Percentiles rank a stretch among this genome's conserved stretches.
These are phyloP conservation scores for Fusarium sp. DNA, from an alignment of 2,329 filamentous ascomycete species.

Conservation along the genomic window DNA sequence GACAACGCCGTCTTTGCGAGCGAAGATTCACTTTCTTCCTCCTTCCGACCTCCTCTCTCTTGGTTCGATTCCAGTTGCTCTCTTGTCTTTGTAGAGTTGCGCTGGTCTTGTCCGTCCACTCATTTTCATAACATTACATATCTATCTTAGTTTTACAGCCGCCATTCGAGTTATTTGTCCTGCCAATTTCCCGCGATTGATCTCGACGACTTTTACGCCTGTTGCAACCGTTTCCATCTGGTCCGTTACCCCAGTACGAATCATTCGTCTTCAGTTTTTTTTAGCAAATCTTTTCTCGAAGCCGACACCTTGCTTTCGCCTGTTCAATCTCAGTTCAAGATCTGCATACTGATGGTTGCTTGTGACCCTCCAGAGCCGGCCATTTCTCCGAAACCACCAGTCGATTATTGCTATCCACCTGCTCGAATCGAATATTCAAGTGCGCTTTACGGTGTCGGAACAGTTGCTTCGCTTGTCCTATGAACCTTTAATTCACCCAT, in stretches of 20 bases:
- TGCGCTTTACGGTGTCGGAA: conserved; percentile 21
- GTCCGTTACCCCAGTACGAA: conserved; percentile 39
- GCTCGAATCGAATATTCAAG: conserved; percentile 23
- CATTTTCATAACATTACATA: conserved; percentile 57
- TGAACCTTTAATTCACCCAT: conserved; percentile 55
- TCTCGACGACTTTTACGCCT: conserved; percentile 39
- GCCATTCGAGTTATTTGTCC: conserved; percentile 43
- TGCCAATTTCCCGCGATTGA: conserved; percentile 44
- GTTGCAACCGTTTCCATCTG: conserved; percentile 37
- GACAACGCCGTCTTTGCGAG: conserved; percentile 47
- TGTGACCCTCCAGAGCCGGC: conserved; percentile 35
- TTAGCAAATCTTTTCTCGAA: conserved; percentile 26
- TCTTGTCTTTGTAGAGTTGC: conserved; percentile 61
- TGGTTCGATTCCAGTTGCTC: conserved; percentile 71
- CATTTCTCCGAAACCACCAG: conserved; percentile 11
- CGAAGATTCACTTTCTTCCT: conserved; percentile 48
- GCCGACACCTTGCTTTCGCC: conserved; percentile 20
- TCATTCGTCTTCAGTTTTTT: conserved; percentile 17
- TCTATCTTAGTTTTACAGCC: conserved; percentile 43
- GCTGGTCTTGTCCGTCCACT: conserved; percentile 73
- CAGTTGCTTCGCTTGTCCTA: conserved; percentile 49
- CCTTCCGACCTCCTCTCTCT: conserved; percentile 45
- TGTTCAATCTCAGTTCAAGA: conserved; percentile 30
- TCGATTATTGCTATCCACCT: conserved; percentile 9
- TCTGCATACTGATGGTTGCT: conserved; percentile 39